Percentiles rank a stretch among this genome's conserved stretches.
Evolutionary conservation across 2,329 filamentous ascomycete species (phyloP).

Genomic region (Phialophora expanda): DNA sequence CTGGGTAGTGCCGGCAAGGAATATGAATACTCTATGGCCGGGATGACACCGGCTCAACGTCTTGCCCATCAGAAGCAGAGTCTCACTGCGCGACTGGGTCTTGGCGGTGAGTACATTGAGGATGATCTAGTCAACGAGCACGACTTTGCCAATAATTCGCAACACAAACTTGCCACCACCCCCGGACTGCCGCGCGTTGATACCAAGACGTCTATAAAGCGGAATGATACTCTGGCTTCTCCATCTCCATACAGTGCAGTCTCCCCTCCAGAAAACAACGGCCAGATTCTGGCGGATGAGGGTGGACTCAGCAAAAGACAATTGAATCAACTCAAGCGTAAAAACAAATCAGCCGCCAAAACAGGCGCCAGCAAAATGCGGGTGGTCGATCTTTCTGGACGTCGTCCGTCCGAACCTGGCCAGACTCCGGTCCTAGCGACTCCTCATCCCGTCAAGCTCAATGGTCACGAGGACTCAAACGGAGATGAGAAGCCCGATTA

Average conservation of each 20-base stretch:
- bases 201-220: constrained; percentile 49
- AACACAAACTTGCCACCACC: constrained; percentile 49
- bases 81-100: constrained; percentile 77
- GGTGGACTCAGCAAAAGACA: constrained; percentile 85
- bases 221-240: constrained; percentile 53
- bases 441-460: constrained; percentile 65
- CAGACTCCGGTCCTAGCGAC: constrained; percentile 57
- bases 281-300: constrained; percentile 60
- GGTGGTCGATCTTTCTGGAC: constrained; percentile 81
- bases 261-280: constrained; percentile 57
- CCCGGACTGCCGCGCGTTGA: constrained; percentile 57
- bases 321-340: constrained; percentile 91
- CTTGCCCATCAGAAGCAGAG: constrained; percentile 90
- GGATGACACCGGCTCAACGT: constrained; percentile 79
- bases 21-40: constrained; percentile 82
- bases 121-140: constrained; percentile 76
- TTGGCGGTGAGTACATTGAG: constrained; percentile 82
- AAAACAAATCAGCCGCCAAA: constrained; percentile 87
- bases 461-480: constrained; percentile 63
- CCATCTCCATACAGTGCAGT: constrained; percentile 48
- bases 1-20: constrained; percentile 80
- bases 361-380: constrained; percentile 87
- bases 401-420: constrained; percentile 67
- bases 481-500: constrained; percentile 75
- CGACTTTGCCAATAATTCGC: constrained; percentile 60